A percentile compares a stretch with the other conserved stretches of the same genome.
Conservation (phyloP, 1,139 yeast species). For the Geotrichum siamense region DNA sequence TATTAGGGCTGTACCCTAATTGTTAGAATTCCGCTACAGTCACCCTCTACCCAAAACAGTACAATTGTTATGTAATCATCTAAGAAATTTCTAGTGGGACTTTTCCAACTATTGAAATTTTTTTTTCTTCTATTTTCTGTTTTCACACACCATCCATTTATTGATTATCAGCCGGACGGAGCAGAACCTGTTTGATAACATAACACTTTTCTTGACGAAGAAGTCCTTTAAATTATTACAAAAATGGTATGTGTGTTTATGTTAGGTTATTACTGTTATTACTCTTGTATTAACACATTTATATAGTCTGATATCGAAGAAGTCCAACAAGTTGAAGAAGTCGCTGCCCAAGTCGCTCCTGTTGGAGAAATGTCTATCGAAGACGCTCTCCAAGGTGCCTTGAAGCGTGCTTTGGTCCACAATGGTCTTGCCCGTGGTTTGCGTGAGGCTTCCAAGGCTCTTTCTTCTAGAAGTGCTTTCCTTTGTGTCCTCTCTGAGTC, state of each 20-base stretch:
- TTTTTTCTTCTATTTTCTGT: no score
- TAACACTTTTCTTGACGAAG: constrained; percentile 20
- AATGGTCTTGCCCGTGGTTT: constrained; percentile 99
- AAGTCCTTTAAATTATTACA: constrained; percentile 13
- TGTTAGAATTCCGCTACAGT: not conserved
- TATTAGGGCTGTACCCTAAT: constrained; percentile 12
- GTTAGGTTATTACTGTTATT: not conserved
- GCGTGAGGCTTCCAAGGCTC: constrained; percentile 99
- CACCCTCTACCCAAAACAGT: no score
- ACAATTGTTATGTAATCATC: no score
- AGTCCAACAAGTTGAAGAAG: constrained; percentile 59
- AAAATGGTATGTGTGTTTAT: constrained; percentile 16
- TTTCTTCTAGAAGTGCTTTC: constrained; percentile 90
- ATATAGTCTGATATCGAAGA: constrained; percentile 40
- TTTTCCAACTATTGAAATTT: no score
- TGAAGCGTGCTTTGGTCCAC: constrained; percentile 96
- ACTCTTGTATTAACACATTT: not conserved
- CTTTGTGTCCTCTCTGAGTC: constrained; percentile 97
- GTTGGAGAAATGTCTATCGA: constrained; percentile 89
- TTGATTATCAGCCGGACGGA: constrained; percentile 18
- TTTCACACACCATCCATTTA: constrained; percentile 4
- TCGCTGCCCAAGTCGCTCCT: constrained; percentile 67
- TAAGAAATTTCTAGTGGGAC: no score
- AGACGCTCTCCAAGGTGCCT: constrained; percentile 97
- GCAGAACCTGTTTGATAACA: constrained; percentile 19